phyloP scores from a whole-genome alignment of 306 rosid genomes.

The Vigna hirtella region DNA sequence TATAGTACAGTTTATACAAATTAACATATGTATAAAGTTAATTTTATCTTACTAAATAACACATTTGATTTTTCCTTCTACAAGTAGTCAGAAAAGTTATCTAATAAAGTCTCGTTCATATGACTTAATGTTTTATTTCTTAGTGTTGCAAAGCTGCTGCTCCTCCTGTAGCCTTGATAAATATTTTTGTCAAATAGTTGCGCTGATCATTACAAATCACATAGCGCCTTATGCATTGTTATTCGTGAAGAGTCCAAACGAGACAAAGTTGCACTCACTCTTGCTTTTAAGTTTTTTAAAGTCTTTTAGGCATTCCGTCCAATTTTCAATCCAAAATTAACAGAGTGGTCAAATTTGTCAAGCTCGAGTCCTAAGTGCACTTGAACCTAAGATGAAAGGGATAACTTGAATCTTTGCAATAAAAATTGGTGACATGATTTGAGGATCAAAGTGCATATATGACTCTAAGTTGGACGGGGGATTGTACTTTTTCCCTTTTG shows the following conservation, averaged over 20 bases:
- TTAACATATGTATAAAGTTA: too few species aligned
- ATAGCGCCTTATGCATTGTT: not conserved
- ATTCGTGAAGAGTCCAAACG: slow-evolving; percentile 2
- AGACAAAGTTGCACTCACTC: not conserved
- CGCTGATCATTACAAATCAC: not conserved
- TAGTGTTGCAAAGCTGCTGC: too few species aligned
- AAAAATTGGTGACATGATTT: not conserved
- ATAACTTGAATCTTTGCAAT: not conserved
- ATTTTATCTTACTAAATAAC: too few species aligned
- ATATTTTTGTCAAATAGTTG: slow-evolving; percentile 2
- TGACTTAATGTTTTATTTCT: too few species aligned
- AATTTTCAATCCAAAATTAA: not conserved
- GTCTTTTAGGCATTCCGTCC: not conserved
- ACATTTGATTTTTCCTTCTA: too few species aligned
- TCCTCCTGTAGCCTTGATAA: too few species aligned
- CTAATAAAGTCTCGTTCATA: too few species aligned
- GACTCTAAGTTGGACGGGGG: not conserved
- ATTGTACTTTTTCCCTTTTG: not conserved
- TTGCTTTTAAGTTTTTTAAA: not conserved
- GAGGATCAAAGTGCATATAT: not conserved
- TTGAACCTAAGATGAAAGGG: not conserved
- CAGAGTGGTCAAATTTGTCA: not conserved
- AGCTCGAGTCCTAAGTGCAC: not conserved
- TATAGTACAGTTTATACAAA: too few species aligned
- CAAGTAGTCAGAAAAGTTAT: too few species aligned